Base-by-base conservation (phyloP, 1,284 basidiomycete species). In the Ceratobasidium papillatum region DNA sequence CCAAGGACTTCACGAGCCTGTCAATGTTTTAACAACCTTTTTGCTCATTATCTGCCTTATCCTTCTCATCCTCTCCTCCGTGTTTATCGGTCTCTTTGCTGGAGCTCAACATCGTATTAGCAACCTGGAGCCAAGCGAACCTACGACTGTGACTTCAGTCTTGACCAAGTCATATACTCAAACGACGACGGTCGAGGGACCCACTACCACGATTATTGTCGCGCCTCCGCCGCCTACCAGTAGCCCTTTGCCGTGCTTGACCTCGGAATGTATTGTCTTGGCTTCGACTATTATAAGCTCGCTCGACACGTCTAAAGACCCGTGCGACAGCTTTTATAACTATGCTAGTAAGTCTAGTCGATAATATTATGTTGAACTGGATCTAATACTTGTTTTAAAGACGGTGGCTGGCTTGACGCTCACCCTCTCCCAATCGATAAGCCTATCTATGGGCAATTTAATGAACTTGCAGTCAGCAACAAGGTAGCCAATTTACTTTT, bases 291-390 rank as follows among this genome's bases (percentile, higher is more conserved):
- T 99, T 75, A 84, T 99, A 32, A 88, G 90, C 30, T 90, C 90
- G 1, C 84, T 99, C 61, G 96, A 99, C 81, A 87, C 87, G 14
- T 86, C 90, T 2, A 87, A 93, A 78, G 94, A 99, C 81, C 97
- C 97, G 0, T 99, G 97, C 83, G 94, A 98, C 78, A 92, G 96
- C 83, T 99, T 99, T 81, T 98, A 97, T 81, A 88, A 92, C 77
- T 99, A 92, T 83, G 89, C 94, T 19, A 94, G 94, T 94, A 79
- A 80, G 90, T 86, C 14, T 11, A 19, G 51, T 77, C n/a, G 4
- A 78, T 76, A 8, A 76, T 78, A 66, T 78, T 62, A 38, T 25
- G 22, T 8, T 27, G 27, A 19, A 3, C n/a, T n/a, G 30, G 19
- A 32, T 51, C 63, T 65, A 2, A 65, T 22, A 22, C 34, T 36